Evolutionary conservation across 306 rosid genomes (phyloP).

Genomic region (Abrus precatorius): DNA sequence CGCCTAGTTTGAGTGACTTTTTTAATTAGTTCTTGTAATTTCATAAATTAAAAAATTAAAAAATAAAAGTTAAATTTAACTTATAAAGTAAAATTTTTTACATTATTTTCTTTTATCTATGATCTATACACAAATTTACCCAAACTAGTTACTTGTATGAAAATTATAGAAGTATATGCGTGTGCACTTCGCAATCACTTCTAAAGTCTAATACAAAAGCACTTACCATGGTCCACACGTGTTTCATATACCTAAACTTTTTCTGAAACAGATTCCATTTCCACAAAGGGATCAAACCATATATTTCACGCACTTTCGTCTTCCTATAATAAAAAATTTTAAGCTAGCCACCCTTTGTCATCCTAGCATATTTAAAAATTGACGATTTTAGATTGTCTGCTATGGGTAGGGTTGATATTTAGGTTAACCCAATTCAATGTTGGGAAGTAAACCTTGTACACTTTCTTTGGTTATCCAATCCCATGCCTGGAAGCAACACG

Average conservation of each 20-base stretch:
- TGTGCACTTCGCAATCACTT: not conserved
- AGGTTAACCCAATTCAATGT: no score
- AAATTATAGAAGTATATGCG: not conserved
- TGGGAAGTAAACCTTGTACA: not conserved
- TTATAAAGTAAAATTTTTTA: no score
- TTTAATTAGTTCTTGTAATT: no score
- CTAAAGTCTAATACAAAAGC: not conserved
- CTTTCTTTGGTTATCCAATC: constrained; percentile 31
- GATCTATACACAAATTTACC: no score
- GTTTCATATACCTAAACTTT: constrained; percentile 1
- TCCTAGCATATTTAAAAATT: constrained; percentile 15
- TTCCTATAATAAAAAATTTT: not conserved
- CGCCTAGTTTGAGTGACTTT: no score
- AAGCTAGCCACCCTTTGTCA: not conserved
- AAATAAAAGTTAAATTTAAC: no score
- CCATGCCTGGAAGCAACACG: constrained; percentile 9
- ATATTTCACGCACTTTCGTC: not conserved
- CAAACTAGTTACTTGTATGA: no score
- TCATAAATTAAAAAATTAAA: no score
- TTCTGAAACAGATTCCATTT: not conserved
- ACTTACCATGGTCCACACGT: not conserved
- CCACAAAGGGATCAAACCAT: not conserved
- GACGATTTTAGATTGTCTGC: constrained; percentile 31
- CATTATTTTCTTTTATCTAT: no score
- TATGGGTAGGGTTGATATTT: constrained; percentile 20